Evolutionary conservation across 176 grass and related monocot genomes (phyloP).

Genomic region (Ampelocalamus luodianensis): DNA sequence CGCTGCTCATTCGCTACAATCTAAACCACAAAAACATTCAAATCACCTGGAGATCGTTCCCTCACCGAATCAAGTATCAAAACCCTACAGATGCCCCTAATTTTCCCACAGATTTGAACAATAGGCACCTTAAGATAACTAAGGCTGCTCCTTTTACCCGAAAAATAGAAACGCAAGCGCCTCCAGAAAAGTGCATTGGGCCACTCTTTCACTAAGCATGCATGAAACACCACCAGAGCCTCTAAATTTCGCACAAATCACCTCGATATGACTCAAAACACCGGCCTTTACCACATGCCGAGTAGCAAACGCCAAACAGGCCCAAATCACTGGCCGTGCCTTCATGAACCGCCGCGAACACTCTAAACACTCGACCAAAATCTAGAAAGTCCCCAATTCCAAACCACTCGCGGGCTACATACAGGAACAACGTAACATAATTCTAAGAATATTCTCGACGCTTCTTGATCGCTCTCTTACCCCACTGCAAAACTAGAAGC

Average conservation of each 20-base stretch:
- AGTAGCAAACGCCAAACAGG: neutral
- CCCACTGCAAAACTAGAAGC: neutral
- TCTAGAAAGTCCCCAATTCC: neutral
- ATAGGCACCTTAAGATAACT: neutral
- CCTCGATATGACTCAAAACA: neutral
- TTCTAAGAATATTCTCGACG: neutral
- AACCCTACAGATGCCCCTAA: neutral
- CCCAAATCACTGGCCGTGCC: neutral
- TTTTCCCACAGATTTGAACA: neutral
- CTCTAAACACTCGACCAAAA: neutral
- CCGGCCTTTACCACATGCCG: neutral
- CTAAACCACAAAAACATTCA: neutral
- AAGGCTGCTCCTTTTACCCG: neutral
- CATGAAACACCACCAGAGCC: neutral
- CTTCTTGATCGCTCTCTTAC: neutral
- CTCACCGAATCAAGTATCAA: neutral
- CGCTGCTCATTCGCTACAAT: neutral
- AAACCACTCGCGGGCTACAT: neutral
- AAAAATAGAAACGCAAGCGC: neutral
- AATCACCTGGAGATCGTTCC: neutral
- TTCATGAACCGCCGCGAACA: neutral
- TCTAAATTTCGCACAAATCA: neutral
- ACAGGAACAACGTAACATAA: neutral
- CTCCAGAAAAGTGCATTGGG: neutral
- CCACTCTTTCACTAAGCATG: neutral